Conservation (phyloP, 306 rosid species). For the Oxytropis ochrocephala region DNA sequence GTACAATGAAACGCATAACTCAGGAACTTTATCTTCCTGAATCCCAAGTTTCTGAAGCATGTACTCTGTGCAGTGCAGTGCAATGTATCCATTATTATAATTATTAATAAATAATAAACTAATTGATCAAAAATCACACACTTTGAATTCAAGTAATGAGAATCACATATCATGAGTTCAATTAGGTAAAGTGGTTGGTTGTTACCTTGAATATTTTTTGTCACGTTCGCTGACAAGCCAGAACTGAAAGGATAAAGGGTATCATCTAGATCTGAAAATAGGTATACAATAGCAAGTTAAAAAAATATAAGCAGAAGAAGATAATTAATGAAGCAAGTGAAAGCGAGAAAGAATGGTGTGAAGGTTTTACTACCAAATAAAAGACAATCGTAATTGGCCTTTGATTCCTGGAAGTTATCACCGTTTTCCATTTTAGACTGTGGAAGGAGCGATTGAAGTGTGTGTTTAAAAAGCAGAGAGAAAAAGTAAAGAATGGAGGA, state of each 20-base stretch:
- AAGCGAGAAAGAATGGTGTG: background rate
- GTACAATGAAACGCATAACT: conserved; percentile 53
- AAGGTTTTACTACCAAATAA: conserved; percentile 70
- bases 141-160: background rate
- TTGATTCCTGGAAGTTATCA: conserved; percentile 40
- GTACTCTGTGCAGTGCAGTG: conserved; percentile 35
- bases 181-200: background rate
- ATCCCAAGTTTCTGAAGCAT: conserved; percentile 69
- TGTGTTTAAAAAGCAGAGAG: background rate
- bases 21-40: conserved; percentile 48
- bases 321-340: background rate
- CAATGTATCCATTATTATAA: background rate
- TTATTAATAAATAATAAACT: background rate
- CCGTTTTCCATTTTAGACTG: conserved; percentile 54
- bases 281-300: background rate
- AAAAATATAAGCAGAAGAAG: background rate
- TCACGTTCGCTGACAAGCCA: conserved; percentile 54
- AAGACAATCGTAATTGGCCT: conserved; percentile 59
- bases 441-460: background rate
- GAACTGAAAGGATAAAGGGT: conserved; percentile 75
- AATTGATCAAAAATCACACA: background rate
- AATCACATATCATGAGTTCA: background rate
- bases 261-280: conserved; percentile 79
- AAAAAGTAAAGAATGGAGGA: background rate
- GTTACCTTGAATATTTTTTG: conserved; percentile 62